These are phyloP conservation scores for Platanthera zijinensis DNA, from an alignment of 106 monocot genomes.

Conservation along the genomic window DNA sequence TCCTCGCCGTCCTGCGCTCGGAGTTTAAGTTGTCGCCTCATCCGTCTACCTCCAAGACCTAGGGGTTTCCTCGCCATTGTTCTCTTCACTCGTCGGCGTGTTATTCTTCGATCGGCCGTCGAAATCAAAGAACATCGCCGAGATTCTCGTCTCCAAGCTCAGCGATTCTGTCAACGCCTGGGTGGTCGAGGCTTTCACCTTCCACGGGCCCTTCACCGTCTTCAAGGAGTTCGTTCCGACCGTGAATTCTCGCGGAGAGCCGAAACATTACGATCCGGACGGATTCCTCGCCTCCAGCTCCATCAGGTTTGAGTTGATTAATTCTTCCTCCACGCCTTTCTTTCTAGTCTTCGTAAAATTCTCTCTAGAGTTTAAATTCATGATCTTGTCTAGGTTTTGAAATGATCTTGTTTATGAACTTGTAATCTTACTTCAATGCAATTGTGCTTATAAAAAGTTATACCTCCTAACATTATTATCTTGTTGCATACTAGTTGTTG, in stretches of 20 bases:
- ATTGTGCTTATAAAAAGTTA: too few relatives aligned
- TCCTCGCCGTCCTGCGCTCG: too few relatives aligned
- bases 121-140: constrained; percentile 41
- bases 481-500: too few relatives aligned
- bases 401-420: too few relatives aligned
- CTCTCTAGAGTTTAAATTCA: too few relatives aligned
- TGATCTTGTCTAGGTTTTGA: too few relatives aligned
- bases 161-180: constrained; percentile 42
- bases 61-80: too few relatives aligned
- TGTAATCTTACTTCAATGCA: too few relatives aligned
- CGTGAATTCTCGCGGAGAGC: constrained; percentile 62
- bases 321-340: neutral
- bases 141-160: constrained; percentile 56
- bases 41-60: too few relatives aligned
- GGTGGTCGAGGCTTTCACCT: constrained; percentile 72
- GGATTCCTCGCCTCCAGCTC: constrained; percentile 61
- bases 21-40: too few relatives aligned
- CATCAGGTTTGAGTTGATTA: constrained; percentile 40
- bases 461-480: too few relatives aligned
- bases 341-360: neutral
- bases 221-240: constrained; percentile 64
- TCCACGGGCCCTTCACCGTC: constrained; percentile 64
- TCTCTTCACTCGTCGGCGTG: too few relatives aligned
- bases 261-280: constrained; percentile 51
- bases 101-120: constrained; percentile 85